A percentile compares a stretch with the other conserved stretches of the same genome.
Conservation (phyloP, 1,284 basidiomycete genomes). For the Cutaneotrichosporon dermatis region DNA sequence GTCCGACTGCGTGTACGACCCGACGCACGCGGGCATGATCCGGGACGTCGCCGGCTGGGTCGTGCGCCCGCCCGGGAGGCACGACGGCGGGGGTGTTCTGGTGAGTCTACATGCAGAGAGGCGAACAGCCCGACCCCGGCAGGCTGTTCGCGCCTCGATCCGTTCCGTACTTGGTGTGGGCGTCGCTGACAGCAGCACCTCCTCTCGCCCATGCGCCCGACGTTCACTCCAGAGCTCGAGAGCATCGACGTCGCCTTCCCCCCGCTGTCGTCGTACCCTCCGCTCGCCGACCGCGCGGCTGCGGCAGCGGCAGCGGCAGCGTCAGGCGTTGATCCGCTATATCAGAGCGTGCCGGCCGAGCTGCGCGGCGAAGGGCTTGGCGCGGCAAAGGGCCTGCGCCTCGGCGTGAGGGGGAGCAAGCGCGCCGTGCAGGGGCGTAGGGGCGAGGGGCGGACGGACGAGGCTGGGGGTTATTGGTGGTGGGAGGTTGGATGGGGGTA, state of each 20-base stretch:
- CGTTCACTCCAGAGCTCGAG: constrained; percentile 47
- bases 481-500: too few species aligned
- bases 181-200: constrained; percentile 35
- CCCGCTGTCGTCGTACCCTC: constrained; percentile 27
- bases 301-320: constrained; percentile 8
- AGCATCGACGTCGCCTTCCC: constrained; percentile 44
- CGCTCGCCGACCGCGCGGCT: constrained; percentile 22
- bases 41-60: constrained; percentile 42
- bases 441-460: too few species aligned
- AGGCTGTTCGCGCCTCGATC: too few species aligned
- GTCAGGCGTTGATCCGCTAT: neutral
- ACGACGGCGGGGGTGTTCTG: constrained; percentile 40
- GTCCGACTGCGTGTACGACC: constrained; percentile 49
- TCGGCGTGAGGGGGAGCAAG: too few species aligned
- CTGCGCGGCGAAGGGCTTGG: constrained; percentile 1
- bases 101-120: constrained; percentile 25
- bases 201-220: constrained; percentile 46
- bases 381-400: too few species aligned
- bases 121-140: too few species aligned
- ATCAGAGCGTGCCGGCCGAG: neutral
- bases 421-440: too few species aligned
- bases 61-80: constrained; percentile 32
- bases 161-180: neutral
- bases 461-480: too few species aligned
- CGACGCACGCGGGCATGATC: constrained; percentile 45